These are phyloP conservation scores for Colletotrichum plurivorum DNA, from an alignment of 2,329 filamentous ascomycete species.

Conservation along the genomic window DNA sequence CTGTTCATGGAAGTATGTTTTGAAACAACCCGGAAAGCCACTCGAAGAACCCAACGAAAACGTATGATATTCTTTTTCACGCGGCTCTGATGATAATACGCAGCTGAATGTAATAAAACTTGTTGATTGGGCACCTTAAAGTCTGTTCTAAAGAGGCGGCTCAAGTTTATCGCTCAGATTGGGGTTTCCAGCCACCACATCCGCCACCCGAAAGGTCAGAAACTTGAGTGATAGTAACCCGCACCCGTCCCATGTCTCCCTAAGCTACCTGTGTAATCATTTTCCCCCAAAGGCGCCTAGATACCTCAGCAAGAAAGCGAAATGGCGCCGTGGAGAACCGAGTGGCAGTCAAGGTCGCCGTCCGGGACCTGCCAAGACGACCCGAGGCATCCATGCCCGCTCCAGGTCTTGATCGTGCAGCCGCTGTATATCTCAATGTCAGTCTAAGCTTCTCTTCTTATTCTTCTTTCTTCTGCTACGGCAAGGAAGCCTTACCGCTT, in stretches of 20 bases:
- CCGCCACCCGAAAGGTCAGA: no score
- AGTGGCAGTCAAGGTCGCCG: constrained; percentile 22
- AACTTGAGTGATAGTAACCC: no score
- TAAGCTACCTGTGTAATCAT: background rate
- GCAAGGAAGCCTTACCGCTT: background rate
- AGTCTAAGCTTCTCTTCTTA: no score
- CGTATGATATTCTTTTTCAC: no score
- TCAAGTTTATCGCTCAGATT: background rate
- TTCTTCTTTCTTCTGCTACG: background rate
- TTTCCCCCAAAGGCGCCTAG: background rate
- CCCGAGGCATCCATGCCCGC: constrained; percentile 1
- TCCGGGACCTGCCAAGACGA: constrained; percentile 2
- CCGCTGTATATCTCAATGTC: background rate
- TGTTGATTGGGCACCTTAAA: no score
- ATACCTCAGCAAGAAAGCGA: constrained; percentile 11
- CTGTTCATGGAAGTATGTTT: no score
- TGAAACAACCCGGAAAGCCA: no score
- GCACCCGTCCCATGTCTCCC: background rate
- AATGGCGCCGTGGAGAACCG: constrained; percentile 18
- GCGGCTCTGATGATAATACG: no score
- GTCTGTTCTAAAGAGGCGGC: no score
- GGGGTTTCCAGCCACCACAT: background rate
- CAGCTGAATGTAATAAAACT: no score
- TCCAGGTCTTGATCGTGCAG: constrained; percentile 20
- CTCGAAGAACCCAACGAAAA: no score